Percentiles rank a stretch among this genome's conserved stretches.
These are phyloP conservation scores for Globisporangium viniferum DNA, from an alignment of 352 stramenopile genomes.

Conservation along the genomic window DNA sequence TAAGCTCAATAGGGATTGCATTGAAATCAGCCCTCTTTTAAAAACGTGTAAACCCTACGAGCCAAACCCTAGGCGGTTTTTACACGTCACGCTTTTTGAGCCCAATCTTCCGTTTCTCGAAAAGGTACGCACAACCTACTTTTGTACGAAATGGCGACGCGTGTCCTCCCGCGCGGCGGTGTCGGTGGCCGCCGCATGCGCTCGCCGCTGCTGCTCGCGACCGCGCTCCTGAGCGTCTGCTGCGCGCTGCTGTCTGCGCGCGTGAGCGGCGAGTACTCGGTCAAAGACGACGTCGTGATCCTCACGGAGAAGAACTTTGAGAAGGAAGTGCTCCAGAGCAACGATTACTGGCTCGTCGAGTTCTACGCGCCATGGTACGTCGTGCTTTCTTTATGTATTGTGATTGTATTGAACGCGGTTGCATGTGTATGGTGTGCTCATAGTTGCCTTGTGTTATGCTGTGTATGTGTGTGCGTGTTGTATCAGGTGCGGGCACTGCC, in stretches of 20 bases:
- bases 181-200: not conserved
- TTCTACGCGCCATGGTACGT: slow-evolving; percentile 90
- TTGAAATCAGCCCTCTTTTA: no score
- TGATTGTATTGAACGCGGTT: not conserved
- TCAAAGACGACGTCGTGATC: slow-evolving; percentile 58
- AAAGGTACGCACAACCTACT: not conserved
- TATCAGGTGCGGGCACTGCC: slow-evolving; percentile 88
- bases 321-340: slow-evolving; percentile 73
- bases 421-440: not conserved
- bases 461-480: not conserved
- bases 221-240: slow-evolving; percentile 1
- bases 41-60: no score
- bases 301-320: slow-evolving; percentile 85
- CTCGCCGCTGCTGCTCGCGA: not conserved
- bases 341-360: slow-evolving; percentile 90
- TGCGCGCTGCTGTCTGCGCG: not conserved
- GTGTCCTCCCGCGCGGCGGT: not conserved
- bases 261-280: slow-evolving; percentile 33
- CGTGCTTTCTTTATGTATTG: not conserved
- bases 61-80: no score
- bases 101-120: not conserved
- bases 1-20: no score
- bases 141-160: not conserved
- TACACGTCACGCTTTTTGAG: no score
- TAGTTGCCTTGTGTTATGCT: not conserved